Evolutionary conservation across 768 basidiomycete genomes (phyloP), one percentile per base, ranked within the genome.

Genomic region (Austroboletus eburneus): DNA sequence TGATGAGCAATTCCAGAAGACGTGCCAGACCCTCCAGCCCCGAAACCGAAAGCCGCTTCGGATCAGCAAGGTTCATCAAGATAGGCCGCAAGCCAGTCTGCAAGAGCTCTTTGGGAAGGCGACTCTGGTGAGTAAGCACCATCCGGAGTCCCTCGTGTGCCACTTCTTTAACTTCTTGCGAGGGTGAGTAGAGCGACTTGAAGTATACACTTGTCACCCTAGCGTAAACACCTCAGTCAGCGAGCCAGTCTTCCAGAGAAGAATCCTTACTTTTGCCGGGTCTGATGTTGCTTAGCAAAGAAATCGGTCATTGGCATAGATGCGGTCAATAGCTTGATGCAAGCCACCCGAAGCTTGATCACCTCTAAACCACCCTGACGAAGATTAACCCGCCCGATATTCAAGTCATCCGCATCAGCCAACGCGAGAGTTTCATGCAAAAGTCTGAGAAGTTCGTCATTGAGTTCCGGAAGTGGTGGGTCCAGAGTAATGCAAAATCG

Each of bases 151-250:
- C 92, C 51, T 96, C 90, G 54, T 97, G 92, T 0, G 96, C 92
- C 8, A 93, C 93, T 54, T 93, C 85, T 63, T 97, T 97, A 52
- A 99, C 87, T 57, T 96, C 92, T 10, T 81, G 74, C 13, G 86
- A 87, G 17, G 85, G 78, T 7, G 94, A 94, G 67, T 99, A 99
- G 25, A 99, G 78, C 10, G 94, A 93, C 69, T 99, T 98, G 78
- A 99, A 99, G 70, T 97, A 98, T 18, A 97, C 89, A 29, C 88
- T 77, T 16, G 93, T 94, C 10, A 97, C 91, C 57, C 94, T 95
- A 54, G 20, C 54, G 7, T 46, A 6, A 25, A 49, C 27, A 48
- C 39, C 10, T 49, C 30, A n/a, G 25, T 50, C 12, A 54, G 20
- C 20, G 46, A 45, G 23, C 17, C 17, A 17, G 22, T 32, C 14